phyloP scores from a whole-genome alignment of 208 protist genomes.

The Wallacemonas sp. region DNA sequence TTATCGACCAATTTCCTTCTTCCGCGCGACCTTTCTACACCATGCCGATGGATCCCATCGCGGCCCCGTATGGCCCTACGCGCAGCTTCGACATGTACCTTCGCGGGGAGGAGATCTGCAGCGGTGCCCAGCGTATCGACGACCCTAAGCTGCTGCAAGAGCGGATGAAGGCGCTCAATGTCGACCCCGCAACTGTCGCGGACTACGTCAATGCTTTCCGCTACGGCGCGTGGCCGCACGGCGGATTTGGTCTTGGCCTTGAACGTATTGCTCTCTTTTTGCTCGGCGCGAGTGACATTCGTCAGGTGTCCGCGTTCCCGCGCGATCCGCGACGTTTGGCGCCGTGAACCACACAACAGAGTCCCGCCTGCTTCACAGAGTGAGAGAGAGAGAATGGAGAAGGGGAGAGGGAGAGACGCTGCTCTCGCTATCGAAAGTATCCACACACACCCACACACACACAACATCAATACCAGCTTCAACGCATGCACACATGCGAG shows the following conservation, averaged over 20 bases:
- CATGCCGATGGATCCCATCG: constrained; percentile 81
- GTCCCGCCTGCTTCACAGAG: too few relatives aligned
- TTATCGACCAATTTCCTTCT: constrained; percentile 97
- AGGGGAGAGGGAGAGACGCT: too few relatives aligned
- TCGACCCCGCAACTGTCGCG: constrained; percentile 50
- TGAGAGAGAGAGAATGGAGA: too few relatives aligned
- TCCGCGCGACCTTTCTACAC: constrained; percentile 99
- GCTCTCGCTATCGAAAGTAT: too few relatives aligned
- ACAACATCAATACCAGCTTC: too few relatives aligned
- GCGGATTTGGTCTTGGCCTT: constrained; percentile 97
- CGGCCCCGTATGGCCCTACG: constrained; percentile 23
- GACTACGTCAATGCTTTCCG: constrained; percentile 98
- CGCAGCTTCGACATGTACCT: constrained; percentile 98
- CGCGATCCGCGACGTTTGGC: constrained; percentile 95
- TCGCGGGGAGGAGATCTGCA: constrained; percentile 99
- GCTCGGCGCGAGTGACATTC: constrained; percentile 96
- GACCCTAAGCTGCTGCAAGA: constrained; percentile 84
- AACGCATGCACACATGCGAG: too few relatives aligned
- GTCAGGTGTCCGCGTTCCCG: constrained; percentile 98
- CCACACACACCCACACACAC: too few relatives aligned
- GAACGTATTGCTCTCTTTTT: constrained; percentile 98
- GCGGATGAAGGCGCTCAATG: constrained; percentile 47
- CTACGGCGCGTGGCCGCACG: constrained; percentile 97
- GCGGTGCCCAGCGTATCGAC: constrained; percentile 99
- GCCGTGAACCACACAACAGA: too few relatives aligned